These are phyloP conservation scores for Fomitopsis schrenkii DNA, from an alignment of 1,284 basidiomycete genomes.

Conservation along the genomic window DNA sequence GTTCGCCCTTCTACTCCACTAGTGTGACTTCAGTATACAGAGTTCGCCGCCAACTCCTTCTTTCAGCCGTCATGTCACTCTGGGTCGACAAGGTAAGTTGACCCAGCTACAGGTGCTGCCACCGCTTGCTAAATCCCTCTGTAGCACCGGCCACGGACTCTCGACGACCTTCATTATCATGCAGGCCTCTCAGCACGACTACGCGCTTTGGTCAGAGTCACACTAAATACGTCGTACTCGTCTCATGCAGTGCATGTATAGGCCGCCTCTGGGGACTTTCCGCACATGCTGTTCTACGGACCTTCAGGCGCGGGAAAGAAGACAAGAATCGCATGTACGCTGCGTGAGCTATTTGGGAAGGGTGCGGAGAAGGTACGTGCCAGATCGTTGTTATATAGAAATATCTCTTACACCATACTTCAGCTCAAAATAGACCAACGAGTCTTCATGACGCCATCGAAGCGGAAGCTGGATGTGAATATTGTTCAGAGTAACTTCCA, in stretches of 20 bases:
- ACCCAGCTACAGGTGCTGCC: neutral
- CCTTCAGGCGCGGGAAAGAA: constrained; percentile 98
- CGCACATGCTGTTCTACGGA: constrained; percentile 97
- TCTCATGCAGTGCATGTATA: constrained; percentile 23
- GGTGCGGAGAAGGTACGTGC: constrained; percentile 84
- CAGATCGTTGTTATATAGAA: neutral
- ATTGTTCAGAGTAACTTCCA: constrained; percentile 97
- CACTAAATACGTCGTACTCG: neutral
- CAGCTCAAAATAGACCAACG: constrained; percentile 98
- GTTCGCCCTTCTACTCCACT: no score
- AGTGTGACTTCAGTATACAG: no score
- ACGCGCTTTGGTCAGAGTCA: constrained; percentile 63
- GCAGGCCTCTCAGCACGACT: constrained; percentile 76
- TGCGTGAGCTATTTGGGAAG: constrained; percentile 88
- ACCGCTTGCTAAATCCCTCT: constrained; percentile 1
- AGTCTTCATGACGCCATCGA: constrained; percentile 92
- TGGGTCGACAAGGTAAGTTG: constrained; percentile 79
- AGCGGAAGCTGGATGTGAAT: constrained; percentile 94
- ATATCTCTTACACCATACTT: no score
- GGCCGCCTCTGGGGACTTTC: constrained; percentile 91
- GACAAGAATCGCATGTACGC: constrained; percentile 88
- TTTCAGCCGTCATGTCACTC: constrained; percentile 60
- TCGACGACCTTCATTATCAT: constrained; percentile 92
- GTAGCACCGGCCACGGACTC: constrained; percentile 83
- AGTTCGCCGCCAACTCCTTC: no score